Conservation (phyloP, 2,329 filamentous ascomycete species). For the Talaromyces sp. region DNA sequence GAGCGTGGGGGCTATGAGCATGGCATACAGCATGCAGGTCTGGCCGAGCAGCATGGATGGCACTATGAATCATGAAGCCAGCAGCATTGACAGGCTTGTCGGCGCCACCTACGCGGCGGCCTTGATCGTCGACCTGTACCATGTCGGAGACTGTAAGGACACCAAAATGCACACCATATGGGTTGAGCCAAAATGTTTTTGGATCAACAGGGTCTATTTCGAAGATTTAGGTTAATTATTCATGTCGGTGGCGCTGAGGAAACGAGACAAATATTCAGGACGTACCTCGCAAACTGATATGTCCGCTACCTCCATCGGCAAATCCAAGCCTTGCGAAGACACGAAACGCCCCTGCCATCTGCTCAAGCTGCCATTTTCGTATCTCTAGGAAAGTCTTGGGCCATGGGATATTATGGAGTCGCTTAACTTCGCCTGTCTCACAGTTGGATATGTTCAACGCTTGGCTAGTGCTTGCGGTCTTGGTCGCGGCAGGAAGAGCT, state of each 20-base stretch:
- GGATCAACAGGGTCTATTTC: background rate
- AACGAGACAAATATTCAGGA: background rate
- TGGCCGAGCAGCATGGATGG: slow-evolving; percentile 49
- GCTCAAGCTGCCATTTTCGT: background rate
- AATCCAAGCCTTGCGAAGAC: background rate
- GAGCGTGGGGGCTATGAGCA: slow-evolving; percentile 49
- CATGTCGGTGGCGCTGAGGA: background rate
- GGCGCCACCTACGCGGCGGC: slow-evolving; percentile 47
- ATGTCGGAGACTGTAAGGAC: slow-evolving; percentile 51
- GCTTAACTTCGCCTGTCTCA: background rate
- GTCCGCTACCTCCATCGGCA: background rate
- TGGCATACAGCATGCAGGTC: slow-evolving; percentile 52
- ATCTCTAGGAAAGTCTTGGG: background rate
- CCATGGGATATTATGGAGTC: background rate
- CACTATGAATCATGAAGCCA: slow-evolving; percentile 52
- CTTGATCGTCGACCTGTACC: slow-evolving; percentile 48
- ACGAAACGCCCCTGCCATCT: background rate
- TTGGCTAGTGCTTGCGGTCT: no score
- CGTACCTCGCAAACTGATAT: background rate
- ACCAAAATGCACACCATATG: slow-evolving; percentile 36
- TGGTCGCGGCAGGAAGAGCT: no score
- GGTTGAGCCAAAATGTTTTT: background rate
- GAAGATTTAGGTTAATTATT: no score
- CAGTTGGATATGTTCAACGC: no score
- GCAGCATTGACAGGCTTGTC: slow-evolving; percentile 47